Conservation (phyloP, 257 asterid genomes). For the Jacaranda mimosifolia region DNA sequence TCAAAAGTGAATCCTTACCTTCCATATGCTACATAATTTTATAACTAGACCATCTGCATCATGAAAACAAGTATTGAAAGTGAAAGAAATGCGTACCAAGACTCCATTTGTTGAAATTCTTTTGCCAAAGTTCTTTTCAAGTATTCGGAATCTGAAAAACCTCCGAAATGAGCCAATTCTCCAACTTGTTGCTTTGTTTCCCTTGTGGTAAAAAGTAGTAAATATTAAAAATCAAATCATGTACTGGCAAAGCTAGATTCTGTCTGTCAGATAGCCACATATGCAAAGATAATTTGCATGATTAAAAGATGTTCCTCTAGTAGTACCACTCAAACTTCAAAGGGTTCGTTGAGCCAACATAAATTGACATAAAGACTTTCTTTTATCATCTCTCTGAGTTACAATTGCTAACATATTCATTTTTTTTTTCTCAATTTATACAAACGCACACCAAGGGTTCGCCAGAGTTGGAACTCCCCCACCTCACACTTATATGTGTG, state of each 20-base stretch:
- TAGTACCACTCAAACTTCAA: slow-evolving; percentile 7
- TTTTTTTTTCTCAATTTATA: no score
- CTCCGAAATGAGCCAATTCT: slow-evolving; percentile 87
- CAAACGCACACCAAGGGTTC: no score
- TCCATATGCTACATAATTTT: slow-evolving; percentile 2
- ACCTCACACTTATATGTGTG: no score
- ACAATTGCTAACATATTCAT: slow-evolving; percentile 2
- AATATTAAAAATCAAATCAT: slow-evolving; percentile 31
- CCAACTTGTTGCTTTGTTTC: slow-evolving; percentile 70
- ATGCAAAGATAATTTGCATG: slow-evolving; percentile 9
- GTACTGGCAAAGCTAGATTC: slow-evolving; percentile 1
- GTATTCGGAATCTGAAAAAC: slow-evolving; percentile 79
- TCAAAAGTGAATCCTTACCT: slow-evolving; percentile 21
- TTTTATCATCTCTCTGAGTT: neutral
- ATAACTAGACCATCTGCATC: slow-evolving; percentile 22
- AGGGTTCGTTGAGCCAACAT: slow-evolving; percentile 4
- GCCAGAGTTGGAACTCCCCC: no score
- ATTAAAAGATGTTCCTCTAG: neutral
- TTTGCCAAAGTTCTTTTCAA: slow-evolving; percentile 78
- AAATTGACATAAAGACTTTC: slow-evolving; percentile 1
- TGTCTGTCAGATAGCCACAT: slow-evolving; percentile 10
- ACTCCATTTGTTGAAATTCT: slow-evolving; percentile 82
- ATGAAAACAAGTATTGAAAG: slow-evolving; percentile 28
- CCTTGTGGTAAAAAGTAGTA: slow-evolving; percentile 52
- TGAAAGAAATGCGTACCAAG: slow-evolving; percentile 57